Evolutionary conservation across 306 rosid species (phyloP).

Genomic region (Cercis canadensis): DNA sequence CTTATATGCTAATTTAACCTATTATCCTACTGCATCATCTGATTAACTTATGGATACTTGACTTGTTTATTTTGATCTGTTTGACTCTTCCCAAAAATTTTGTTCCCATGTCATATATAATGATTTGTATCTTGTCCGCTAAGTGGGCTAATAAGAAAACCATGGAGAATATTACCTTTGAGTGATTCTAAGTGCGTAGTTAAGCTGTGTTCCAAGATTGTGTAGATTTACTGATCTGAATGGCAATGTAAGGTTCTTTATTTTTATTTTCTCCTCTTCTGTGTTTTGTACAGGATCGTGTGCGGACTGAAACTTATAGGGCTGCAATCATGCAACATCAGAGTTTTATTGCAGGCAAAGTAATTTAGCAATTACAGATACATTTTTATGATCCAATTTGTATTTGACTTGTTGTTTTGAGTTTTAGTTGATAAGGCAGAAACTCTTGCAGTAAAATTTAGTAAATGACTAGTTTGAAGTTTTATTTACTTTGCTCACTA

Average conservation of each 20-base stretch:
- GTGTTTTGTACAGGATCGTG: slow-evolving; percentile 69
- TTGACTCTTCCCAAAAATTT: too few relatives aligned
- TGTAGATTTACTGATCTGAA: background rate
- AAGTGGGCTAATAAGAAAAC: background rate
- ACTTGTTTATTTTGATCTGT: too few relatives aligned
- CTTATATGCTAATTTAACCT: too few relatives aligned
- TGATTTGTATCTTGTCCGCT: background rate
- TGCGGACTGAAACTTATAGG: slow-evolving; percentile 87
- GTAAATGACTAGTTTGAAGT: background rate
- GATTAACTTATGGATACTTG: too few relatives aligned
- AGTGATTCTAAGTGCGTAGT: background rate
- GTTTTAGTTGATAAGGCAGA: background rate
- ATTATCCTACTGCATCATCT: too few relatives aligned
- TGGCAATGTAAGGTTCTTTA: slow-evolving; percentile 19
- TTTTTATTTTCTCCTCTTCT: background rate
- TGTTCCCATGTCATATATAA: too few relatives aligned
- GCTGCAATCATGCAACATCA: slow-evolving; percentile 87
- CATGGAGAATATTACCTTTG: background rate
- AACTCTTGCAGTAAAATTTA: slow-evolving; percentile 19
- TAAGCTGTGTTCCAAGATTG: background rate
- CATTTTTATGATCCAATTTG: background rate
- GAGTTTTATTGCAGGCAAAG: slow-evolving; percentile 84
- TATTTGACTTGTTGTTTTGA: slow-evolving; percentile 6
- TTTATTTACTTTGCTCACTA: slow-evolving; percentile 13
- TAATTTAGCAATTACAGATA: slow-evolving; percentile 45